Evolutionary conservation across 805 yeast species (phyloP), one percentile per base, ranked within the genome.

Genomic region (Candida golubevii): DNA sequence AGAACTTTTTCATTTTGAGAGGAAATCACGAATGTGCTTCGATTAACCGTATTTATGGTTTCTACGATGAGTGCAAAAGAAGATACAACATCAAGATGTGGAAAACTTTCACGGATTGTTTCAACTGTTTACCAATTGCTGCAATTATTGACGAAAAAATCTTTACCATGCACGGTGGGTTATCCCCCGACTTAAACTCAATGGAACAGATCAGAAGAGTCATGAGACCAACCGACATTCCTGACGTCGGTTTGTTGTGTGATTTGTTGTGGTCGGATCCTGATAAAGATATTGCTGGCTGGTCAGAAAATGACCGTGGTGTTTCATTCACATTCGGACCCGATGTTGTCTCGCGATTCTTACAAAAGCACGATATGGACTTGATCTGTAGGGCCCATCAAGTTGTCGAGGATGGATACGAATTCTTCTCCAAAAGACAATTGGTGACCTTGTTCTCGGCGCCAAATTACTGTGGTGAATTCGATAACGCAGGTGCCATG

Each of bases 271-370:
- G 99, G 99, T 87, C 97, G 2, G 99, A 91, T 67, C 99, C 99
- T 26, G 98, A 91, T 69, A 91, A 93, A 70, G 97, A 90, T 69
- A 90, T 91, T 57, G 88, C 93, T 30, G 99, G 98, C 14, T 91
- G 99, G 99, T 85, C 95, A 58, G 99, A 93, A 72, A 91, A 93
- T 67, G 99, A 93, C 72, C 86, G 99, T 71, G 98, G 98, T 63
- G 98, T 91, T 50, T 89, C 97, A 26, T 91, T 90, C 69, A 91
- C 98, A n/a, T 91, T 93, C 71, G 98, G 98, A n/a, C 98, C 98
- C 8, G 99, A 91, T 66, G 98, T 91, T 42, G 98, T 91, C 43
- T 86, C 96, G 55, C 78, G 98, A 69, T 91, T 91, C 66, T 73
- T 93, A 65, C 97, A 91, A 66, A 90, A 89, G 62, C 98, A 91